phyloP scores from a whole-genome alignment of 2,329 filamentous ascomycete species.

The Allantophomopsis cytisporea region DNA sequence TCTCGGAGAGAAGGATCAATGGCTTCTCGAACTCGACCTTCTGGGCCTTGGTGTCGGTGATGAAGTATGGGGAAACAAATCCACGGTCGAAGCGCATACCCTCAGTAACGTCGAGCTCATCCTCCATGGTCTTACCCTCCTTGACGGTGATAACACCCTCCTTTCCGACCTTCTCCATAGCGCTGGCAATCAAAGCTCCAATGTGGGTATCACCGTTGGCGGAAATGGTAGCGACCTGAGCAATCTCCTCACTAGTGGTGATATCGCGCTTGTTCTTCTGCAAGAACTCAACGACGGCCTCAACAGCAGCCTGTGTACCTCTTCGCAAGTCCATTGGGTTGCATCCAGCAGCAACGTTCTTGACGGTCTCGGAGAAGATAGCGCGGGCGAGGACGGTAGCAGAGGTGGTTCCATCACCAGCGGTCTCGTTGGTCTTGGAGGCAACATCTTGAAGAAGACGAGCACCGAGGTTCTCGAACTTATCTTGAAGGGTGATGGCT shows the following conservation, averaged over 20 bases:
- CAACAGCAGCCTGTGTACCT: constrained; percentile 92
- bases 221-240: constrained; percentile 95
- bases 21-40: constrained; percentile 99
- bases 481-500: constrained; percentile 89
- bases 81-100: constrained; percentile 99
- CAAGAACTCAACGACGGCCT: constrained; percentile 86
- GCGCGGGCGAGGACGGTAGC: constrained; percentile 92
- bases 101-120: constrained; percentile 98
- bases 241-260: constrained; percentile 92
- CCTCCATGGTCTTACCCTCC: constrained; percentile 96
- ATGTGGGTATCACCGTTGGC: constrained; percentile 96
- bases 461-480: constrained; percentile 98
- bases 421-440: constrained; percentile 97
- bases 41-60: constrained; percentile 95
- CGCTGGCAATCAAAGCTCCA: constrained; percentile 88
- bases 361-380: constrained; percentile 99
- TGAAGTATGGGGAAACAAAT: constrained; percentile 98
- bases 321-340: constrained; percentile 98
- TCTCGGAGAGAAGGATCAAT: constrained; percentile 94
- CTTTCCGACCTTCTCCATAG: constrained; percentile 99
- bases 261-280: constrained; percentile 96
- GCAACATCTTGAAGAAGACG: constrained; percentile 95
- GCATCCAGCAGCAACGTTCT: constrained; percentile 98
- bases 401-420: constrained; percentile 96
- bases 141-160: constrained; percentile 99